These are phyloP conservation scores for Fusarium pilosicola DNA, from an alignment of 2,329 filamentous ascomycete genomes.

Conservation along the genomic window DNA sequence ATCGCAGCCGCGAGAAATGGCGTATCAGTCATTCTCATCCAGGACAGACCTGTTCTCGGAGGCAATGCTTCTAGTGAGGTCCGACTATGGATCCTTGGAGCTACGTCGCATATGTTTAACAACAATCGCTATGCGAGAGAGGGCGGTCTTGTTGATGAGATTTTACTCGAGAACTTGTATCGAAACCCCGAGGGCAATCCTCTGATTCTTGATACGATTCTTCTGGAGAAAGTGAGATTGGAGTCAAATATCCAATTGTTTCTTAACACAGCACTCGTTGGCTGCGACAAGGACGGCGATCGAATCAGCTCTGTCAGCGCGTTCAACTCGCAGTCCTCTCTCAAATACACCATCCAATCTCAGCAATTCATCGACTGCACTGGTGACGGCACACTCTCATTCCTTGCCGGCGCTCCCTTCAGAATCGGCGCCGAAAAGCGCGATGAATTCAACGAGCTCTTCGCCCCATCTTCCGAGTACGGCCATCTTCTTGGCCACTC, in stretches of 20 bases:
- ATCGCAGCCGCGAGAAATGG: conserved; percentile 12
- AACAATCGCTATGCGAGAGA: conserved; percentile 22
- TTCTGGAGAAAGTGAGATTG: conserved; percentile 3
- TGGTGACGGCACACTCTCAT: conserved; percentile 13
- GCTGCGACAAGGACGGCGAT: neutral
- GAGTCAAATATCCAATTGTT: neutral
- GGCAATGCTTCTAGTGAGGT: conserved; percentile 22
- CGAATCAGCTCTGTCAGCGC: conserved; percentile 3
- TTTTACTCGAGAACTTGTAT: conserved; percentile 10
- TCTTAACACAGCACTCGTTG: neutral
- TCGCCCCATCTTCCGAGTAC: conserved; percentile 14
- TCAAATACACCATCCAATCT: conserved; percentile 5
- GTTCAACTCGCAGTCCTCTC: neutral
- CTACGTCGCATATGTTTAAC: conserved; percentile 16
- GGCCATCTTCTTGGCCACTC: conserved; percentile 18
- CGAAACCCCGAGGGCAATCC: conserved; percentile 6
- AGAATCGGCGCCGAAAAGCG: conserved; percentile 18
- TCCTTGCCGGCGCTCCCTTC: conserved; percentile 11
- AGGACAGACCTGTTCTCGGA: conserved; percentile 11
- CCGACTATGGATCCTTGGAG: conserved; percentile 13
- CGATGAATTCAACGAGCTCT: conserved; percentile 10
- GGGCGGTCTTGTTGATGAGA: conserved; percentile 21
- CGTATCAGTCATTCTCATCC: conserved; percentile 9
- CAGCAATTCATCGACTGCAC: conserved; percentile 21
- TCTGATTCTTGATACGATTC: conserved; percentile 9